phyloP scores from a whole-genome alignment of 371 early-diverging fungal genomes.

The Mucor plumbeus region DNA sequence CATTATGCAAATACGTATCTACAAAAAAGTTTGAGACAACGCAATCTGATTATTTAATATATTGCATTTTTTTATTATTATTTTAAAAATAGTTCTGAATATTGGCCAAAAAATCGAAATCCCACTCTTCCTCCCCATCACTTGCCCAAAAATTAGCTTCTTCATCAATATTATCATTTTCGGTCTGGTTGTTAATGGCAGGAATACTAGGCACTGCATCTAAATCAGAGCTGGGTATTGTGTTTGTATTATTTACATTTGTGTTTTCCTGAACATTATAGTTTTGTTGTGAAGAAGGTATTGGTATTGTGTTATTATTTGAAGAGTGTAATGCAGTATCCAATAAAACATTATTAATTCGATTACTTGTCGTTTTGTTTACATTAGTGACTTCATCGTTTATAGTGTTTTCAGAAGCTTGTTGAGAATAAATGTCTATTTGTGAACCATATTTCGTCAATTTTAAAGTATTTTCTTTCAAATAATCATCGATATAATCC shows the following conservation, averaged over 20 bases:
- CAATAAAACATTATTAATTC: too few relatives aligned
- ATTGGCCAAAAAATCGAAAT: constrained; percentile 1
- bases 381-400: not conserved
- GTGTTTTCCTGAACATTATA: not conserved
- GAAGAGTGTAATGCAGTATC: not conserved
- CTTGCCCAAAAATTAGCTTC: constrained; percentile 6
- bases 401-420: not conserved
- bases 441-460: not conserved
- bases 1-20: too few relatives aligned
- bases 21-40: too few relatives aligned
- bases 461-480: not conserved
- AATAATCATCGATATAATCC: not conserved
- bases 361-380: too few relatives aligned
- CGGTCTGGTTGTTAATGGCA: not conserved
- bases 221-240: not conserved
- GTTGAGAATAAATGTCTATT: not conserved
- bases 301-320: not conserved
- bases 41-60: too few relatives aligned
- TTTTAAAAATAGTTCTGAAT: not conserved
- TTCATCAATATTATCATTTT: not conserved
- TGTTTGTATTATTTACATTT: not conserved
- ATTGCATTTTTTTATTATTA: not conserved
- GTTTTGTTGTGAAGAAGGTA: not conserved
- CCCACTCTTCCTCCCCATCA: constrained; percentile 15
- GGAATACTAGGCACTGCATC: not conserved